Conservation (phyloP, 371 early-diverging fungal genomes). For the Zychaea mexicana region DNA sequence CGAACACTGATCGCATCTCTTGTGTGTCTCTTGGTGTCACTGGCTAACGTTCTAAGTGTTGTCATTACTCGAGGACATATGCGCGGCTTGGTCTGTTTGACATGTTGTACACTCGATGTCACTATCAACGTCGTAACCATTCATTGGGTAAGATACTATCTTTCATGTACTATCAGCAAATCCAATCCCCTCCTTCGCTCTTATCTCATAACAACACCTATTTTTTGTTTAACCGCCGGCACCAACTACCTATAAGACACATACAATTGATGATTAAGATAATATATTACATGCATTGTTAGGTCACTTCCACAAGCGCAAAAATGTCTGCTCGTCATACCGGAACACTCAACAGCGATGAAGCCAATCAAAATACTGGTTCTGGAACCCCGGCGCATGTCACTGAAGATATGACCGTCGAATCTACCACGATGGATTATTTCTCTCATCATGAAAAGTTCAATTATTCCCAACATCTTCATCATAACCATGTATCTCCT, state of each 20-base stretch:
- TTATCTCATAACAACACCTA: too few relatives aligned
- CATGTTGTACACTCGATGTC: conserved; percentile 56
- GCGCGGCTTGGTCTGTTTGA: conserved; percentile 54
- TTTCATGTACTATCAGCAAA: too few relatives aligned
- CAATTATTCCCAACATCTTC: not conserved
- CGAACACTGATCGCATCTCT: conserved; percentile 53
- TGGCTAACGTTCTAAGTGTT: conserved; percentile 46
- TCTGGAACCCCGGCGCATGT: not conserved
- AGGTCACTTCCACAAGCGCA: conserved; percentile 2
- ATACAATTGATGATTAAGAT: too few relatives aligned
- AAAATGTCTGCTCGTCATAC: conserved; percentile 13
- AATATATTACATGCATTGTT: not conserved
- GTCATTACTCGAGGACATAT: conserved; percentile 51
- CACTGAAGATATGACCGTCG: conserved; percentile 6
- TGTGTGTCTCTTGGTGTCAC: conserved; percentile 49
- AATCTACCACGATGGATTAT: not conserved
- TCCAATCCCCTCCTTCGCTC: too few relatives aligned
- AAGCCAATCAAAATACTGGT: not conserved
- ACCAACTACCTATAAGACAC: too few relatives aligned
- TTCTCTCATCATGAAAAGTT: conserved; percentile 11
- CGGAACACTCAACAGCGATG: conserved; percentile 1
- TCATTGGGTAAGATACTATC: conserved; percentile 64
- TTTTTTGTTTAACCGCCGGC: too few relatives aligned
- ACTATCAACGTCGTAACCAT: conserved; percentile 57
- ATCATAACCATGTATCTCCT: too few relatives aligned